A percentile compares a stretch with the other conserved stretches of the same genome.
Conservation (phyloP, 2,329 filamentous ascomycete genomes). For the Fusarium pseudoanthophilum region DNA sequence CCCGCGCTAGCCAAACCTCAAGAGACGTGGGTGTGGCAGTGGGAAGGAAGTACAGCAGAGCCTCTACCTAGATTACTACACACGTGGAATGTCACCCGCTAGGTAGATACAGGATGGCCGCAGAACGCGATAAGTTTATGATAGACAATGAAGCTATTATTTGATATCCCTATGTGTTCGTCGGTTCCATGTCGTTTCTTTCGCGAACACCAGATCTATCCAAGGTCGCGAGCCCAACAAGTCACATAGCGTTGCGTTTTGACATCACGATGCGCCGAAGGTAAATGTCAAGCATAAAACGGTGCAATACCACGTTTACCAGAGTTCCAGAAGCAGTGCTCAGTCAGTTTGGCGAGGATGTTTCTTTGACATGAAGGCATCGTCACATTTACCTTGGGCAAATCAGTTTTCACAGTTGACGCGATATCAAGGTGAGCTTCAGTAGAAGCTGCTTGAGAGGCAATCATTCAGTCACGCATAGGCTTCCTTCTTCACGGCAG, state of each 20-base stretch:
- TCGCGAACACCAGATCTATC: background rate
- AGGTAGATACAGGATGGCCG: background rate
- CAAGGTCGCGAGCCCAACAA: background rate
- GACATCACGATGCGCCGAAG: background rate
- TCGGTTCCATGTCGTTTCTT: background rate
- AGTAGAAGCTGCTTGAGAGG: background rate
- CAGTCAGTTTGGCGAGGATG: too few relatives aligned
- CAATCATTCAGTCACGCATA: background rate
- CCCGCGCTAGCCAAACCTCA: conserved; percentile 47
- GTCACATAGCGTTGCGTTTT: background rate
- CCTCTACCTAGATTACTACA: conserved; percentile 9
- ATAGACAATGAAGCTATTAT: background rate
- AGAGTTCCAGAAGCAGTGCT: too few relatives aligned
- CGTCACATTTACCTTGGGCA: background rate
- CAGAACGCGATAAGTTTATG: background rate
- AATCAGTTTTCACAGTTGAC: background rate
- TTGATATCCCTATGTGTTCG: background rate
- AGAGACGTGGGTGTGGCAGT: conserved; percentile 7
- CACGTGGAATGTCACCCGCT: background rate
- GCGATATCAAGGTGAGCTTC: fast-evolving
- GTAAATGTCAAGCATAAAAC: background rate
- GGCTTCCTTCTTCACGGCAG: conserved; percentile 54
- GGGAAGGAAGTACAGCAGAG: conserved; percentile 21
- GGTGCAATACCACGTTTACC: background rate
- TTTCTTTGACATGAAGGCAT: background rate